A percentile compares a stretch with the other conserved stretches of the same genome.
phyloP scores from a whole-genome alignment of 2,329 filamentous ascomycete genomes.

The Talaromyces sp. region DNA sequence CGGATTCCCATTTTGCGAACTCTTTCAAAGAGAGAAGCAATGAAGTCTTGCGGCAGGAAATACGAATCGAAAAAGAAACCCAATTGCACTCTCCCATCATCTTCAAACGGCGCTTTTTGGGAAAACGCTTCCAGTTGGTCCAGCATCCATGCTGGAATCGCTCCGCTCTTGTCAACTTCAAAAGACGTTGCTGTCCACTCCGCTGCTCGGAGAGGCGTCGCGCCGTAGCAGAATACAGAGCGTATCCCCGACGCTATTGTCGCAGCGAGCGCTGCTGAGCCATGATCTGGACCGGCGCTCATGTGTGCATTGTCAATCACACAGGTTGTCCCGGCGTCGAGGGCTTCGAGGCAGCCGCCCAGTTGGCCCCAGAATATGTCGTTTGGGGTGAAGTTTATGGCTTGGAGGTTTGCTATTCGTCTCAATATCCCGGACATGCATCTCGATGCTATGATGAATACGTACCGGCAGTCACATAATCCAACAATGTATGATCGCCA shows the following conservation, averaged over 20 bases:
- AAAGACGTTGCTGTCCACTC: background rate
- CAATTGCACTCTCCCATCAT: background rate
- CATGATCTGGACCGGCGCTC: background rate
- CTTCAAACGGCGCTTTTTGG: background rate
- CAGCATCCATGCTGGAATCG: background rate
- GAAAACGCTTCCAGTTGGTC: background rate
- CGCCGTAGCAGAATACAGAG: slow-evolving; percentile 4
- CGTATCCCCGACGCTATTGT: slow-evolving; percentile 1
- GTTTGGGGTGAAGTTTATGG: background rate
- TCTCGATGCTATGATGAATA: too few species aligned
- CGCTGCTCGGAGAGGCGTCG: background rate
- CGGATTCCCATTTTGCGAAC: background rate
- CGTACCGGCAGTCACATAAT: slow-evolving; percentile 3
- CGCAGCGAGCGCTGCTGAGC: background rate
- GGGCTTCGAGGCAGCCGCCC: slow-evolving; percentile 1
- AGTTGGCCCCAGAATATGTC: slow-evolving; percentile 9
- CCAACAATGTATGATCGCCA: background rate
- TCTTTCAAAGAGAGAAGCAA: background rate
- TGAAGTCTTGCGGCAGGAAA: background rate
- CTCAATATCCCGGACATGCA: too few species aligned
- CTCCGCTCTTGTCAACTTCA: background rate
- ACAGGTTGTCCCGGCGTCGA: slow-evolving; percentile 3
- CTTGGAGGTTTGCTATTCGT: background rate
- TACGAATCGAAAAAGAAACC: background rate
- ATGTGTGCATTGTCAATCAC: slow-evolving; percentile 8